phyloP scores from a whole-genome alignment of 129 eudicot genomes.

The Centella asiatica region DNA sequence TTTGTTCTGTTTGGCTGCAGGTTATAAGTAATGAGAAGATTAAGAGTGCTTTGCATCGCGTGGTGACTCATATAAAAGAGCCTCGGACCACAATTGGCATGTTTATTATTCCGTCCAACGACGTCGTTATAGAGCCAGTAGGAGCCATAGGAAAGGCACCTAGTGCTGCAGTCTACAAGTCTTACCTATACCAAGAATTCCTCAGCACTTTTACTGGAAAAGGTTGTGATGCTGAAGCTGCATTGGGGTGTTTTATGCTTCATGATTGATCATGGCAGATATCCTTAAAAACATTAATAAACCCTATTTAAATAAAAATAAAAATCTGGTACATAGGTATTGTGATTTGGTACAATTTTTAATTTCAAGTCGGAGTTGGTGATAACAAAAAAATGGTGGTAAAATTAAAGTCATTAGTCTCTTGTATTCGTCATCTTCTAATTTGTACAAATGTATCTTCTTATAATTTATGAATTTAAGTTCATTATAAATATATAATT shows the following conservation, averaged over 20 bases:
- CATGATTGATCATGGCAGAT: neutral
- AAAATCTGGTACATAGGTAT: too few relatives aligned
- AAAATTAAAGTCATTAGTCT: too few relatives aligned
- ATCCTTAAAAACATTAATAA: neutral
- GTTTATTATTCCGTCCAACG: conserved; percentile 40
- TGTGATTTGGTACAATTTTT: too few relatives aligned
- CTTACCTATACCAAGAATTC: conserved; percentile 43
- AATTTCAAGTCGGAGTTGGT: too few relatives aligned
- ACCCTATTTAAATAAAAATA: too few relatives aligned
- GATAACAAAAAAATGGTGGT: too few relatives aligned
- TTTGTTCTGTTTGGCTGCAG: conserved; percentile 8
- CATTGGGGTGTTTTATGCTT: conserved; percentile 23
- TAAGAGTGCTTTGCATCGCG: conserved; percentile 48
- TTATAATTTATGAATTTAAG: too few relatives aligned
- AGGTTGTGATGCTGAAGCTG: conserved; percentile 34
- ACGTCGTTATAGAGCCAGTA: conserved; percentile 33
- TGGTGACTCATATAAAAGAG: conserved; percentile 33
- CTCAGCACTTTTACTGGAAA: conserved; percentile 21
- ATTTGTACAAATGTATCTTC: too few relatives aligned
- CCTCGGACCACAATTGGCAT: conserved; percentile 50
- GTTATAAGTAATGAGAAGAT: conserved; percentile 58
- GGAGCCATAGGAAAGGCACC: conserved; percentile 1
- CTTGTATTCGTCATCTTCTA: too few relatives aligned
- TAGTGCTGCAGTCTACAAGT: conserved; percentile 18
- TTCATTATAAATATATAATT: too few relatives aligned